A percentile compares a stretch with the other conserved stretches of the same genome.
These are phyloP conservation scores for Euptelea pleiosperma DNA, from an alignment of 164 flowering plant genomes.

Conservation along the genomic window DNA sequence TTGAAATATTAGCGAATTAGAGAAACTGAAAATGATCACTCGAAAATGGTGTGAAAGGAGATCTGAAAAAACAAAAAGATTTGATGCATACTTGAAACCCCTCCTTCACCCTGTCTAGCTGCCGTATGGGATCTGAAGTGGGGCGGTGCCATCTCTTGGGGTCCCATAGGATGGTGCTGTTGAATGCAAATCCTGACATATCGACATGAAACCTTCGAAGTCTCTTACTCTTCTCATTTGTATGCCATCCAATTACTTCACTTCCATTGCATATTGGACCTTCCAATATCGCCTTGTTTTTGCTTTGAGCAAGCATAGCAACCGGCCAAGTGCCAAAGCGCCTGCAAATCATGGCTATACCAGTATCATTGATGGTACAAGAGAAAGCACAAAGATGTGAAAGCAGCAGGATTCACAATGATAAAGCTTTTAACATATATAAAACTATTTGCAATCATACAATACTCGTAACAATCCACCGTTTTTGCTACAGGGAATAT, in stretches of 20 bases:
- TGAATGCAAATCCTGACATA: slow-evolving; percentile 99
- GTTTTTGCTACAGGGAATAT: no score
- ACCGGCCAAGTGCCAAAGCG: slow-evolving; percentile 99
- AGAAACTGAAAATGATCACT: background rate
- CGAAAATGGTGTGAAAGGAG: background rate
- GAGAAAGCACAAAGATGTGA: background rate
- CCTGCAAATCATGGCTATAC: slow-evolving; percentile 29
- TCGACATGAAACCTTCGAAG: slow-evolving; percentile 94
- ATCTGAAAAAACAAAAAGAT: background rate
- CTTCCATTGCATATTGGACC: slow-evolving; percentile 97
- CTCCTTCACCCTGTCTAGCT: slow-evolving; percentile 84
- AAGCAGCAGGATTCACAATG: no score
- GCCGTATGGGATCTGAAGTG: slow-evolving; percentile 53
- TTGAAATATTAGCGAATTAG: background rate
- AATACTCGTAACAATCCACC: no score
- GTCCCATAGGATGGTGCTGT: slow-evolving; percentile 93
- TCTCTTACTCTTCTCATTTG: slow-evolving; percentile 90
- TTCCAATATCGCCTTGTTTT: slow-evolving; percentile 80
- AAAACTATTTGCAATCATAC: no score
- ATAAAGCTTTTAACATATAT: no score
- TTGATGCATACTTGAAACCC: slow-evolving; percentile 70
- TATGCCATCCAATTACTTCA: slow-evolving; percentile 93
- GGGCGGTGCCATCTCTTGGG: slow-evolving; percentile 83
- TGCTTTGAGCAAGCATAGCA: slow-evolving; percentile 88
- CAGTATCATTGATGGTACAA: background rate